These are phyloP conservation scores for Microbotryum saponariae DNA, from an alignment of 1,284 basidiomycete genomes.

Conservation along the genomic window DNA sequence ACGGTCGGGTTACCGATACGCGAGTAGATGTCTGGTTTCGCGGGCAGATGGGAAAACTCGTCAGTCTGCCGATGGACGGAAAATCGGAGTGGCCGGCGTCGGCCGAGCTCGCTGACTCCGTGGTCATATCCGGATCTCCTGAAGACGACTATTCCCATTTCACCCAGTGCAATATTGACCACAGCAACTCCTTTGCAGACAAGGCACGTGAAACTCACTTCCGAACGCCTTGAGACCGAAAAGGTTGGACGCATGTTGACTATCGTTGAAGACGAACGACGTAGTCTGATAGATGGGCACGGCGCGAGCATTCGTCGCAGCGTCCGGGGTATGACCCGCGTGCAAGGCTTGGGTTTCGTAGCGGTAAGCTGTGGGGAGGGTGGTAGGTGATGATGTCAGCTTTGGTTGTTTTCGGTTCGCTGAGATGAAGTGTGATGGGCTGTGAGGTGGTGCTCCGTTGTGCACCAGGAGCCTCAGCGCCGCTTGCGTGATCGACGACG, in stretches of 20 bases:
- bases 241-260: slow-evolving; percentile 75
- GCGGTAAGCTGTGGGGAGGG: slow-evolving; percentile 4
- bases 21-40: slow-evolving; percentile 56
- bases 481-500: too few relatives aligned
- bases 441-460: too few relatives aligned
- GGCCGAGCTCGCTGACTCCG: too few relatives aligned
- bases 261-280: slow-evolving; percentile 71
- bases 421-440: too few relatives aligned
- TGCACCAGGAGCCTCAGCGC: too few relatives aligned
- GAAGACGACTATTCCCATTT: too few relatives aligned
- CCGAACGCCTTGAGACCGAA: slow-evolving; percentile 58
- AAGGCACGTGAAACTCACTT: background rate
- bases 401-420: background rate
- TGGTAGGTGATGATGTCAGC: background rate
- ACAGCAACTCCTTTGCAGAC: background rate
- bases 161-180: background rate
- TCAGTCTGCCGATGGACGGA: slow-evolving; percentile 43
- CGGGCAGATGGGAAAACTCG: too few relatives aligned
- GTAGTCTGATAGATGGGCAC: slow-evolving; percentile 68
- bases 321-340: slow-evolving; percentile 55
- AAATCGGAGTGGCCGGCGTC: too few relatives aligned
- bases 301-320: slow-evolving; percentile 52
- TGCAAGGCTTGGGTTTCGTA: slow-evolving; percentile 79
- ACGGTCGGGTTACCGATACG: slow-evolving; percentile 76
- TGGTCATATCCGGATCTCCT: too few relatives aligned